Evolutionary conservation across 164 flowering plant species (phyloP), one percentile per base, ranked within the genome.

Genomic region (Aristolochia californica): DNA sequence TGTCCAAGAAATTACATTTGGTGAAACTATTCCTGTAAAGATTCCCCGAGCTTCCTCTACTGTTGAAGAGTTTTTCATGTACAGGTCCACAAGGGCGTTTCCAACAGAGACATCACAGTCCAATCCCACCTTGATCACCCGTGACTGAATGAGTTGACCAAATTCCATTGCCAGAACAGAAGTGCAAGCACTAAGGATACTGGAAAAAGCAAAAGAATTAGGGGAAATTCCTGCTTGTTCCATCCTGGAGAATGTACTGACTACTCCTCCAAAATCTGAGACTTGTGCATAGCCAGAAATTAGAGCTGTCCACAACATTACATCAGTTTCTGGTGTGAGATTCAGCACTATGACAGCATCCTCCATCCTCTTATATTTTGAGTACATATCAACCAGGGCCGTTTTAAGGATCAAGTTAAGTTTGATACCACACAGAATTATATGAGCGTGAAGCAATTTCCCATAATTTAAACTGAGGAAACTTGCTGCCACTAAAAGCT

Each of bases 1-100:
- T 17, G 82, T 83, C 89, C 89, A 83, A 45, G 83, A 76, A 48
- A 81, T 71, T 55, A 81, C 74, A 66, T 80, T 75, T 15, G 77
- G 83, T 21, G 66, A 67, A 34, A 27, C n/a, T 55, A 79, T 72
- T 43, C 38, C 73, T 60, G 50, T 52, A 53, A 83, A 83, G 12
- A 63, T 76, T 56, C 49, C 43, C 56, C 71, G 49, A 48, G 77
- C 78, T 66, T 74, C 70, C 48, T 59, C 71, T 17, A 68, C 54
- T 0, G n/a, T 18, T 24, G 49, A 1, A 26, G 78, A 75, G 40
- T 81, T 74, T 62, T 73, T 77, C 72, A 68, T 70, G 62, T 81
- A 83, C 85, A 81, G 72, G 50, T 79, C 76, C 7, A 79, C 57
- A 48, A 83, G 81, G 34, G 81, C 72, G 69, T 76, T 81, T 55